phyloP scores from a whole-genome alignment of 2,329 filamentous ascomycete species.

The Chlorencoelia australis region DNA sequence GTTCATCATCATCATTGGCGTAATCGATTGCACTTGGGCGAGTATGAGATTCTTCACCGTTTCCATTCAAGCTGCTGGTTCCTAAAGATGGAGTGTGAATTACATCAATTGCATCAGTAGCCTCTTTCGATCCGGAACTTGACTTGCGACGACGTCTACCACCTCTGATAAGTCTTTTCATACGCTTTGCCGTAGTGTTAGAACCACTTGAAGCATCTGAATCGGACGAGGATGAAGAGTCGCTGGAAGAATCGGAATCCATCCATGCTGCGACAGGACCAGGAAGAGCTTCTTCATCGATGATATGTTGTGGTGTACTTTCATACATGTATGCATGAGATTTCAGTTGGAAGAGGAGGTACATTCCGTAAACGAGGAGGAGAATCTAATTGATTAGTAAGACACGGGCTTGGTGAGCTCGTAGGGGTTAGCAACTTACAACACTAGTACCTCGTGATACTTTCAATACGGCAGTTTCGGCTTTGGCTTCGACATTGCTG shows the following conservation, averaged over 20 bases:
- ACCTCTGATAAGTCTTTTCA: conserved; percentile 62
- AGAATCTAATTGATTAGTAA: conserved; percentile 43
- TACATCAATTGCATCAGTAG: conserved; percentile 30
- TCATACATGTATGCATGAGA: conserved; percentile 88
- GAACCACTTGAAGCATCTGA: conserved; percentile 59
- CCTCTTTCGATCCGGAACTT: conserved; percentile 59
- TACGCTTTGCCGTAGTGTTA: conserved; percentile 62
- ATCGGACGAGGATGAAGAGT: conserved; percentile 56
- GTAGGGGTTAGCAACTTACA: conserved; percentile 36
- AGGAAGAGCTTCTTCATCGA: conserved; percentile 82
- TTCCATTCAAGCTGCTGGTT: conserved; percentile 21
- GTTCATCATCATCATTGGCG: conserved; percentile 44
- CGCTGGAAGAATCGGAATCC: conserved; percentile 47
- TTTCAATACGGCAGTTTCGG: conserved; percentile 64
- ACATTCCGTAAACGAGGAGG: conserved; percentile 71
- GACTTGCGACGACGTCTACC: conserved; percentile 63
- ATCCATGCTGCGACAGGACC: conserved; percentile 76
- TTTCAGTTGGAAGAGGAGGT: conserved; percentile 83
- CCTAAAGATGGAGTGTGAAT: conserved; percentile 34
- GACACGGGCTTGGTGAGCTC: neutral
- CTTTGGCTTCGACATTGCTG: conserved; percentile 38
- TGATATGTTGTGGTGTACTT: conserved; percentile 83
- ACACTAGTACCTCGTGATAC: conserved; percentile 87
- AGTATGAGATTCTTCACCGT: conserved; percentile 17
- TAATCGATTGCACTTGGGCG: conserved; percentile 32